Conservation (phyloP, 805 yeast species). For the Jamesozyma spencerorum region DNA sequence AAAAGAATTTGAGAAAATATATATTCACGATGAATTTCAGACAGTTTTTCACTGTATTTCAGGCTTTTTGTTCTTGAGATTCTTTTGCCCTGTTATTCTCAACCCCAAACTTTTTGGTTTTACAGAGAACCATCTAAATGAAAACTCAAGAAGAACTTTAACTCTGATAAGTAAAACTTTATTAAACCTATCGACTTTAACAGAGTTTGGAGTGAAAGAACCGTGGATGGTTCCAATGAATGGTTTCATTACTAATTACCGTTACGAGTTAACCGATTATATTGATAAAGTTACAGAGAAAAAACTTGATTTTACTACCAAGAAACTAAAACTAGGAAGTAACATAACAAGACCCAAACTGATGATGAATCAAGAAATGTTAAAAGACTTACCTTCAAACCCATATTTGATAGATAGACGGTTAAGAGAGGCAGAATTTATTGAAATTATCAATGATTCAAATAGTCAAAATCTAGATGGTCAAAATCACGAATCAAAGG, state of each 20-base stretch:
- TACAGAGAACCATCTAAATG: conserved; percentile 60
- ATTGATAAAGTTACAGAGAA: conserved; percentile 64
- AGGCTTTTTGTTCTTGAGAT: conserved; percentile 75
- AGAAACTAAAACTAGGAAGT: conserved; percentile 46
- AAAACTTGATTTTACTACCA: conserved; percentile 55
- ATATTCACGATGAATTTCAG: conserved; percentile 38
- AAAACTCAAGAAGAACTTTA: conserved; percentile 63
- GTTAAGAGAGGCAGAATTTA: conserved; percentile 49
- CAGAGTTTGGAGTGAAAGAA: conserved; percentile 71
- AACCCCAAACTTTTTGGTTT: conserved; percentile 81
- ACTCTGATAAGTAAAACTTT: conserved; percentile 74
- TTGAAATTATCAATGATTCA: conserved; percentile 24
- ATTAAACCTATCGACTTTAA: conserved; percentile 70
- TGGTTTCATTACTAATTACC: conserved; percentile 49
- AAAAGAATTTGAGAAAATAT: conserved; percentile 48
- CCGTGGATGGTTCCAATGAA: conserved; percentile 70
- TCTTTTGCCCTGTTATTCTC: conserved; percentile 82
- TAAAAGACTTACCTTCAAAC: conserved; percentile 55
- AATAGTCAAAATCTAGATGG: conserved; percentile 12
- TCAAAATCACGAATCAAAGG: not conserved
- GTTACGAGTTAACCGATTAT: conserved; percentile 53
- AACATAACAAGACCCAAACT: conserved; percentile 47
- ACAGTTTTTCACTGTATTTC: conserved; percentile 63
- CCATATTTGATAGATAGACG: conserved; percentile 64
- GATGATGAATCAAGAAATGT: conserved; percentile 39